These are phyloP conservation scores for Exophiala dermatitidis DNA, from an alignment of 2,329 filamentous ascomycete species.

Conservation along the genomic window DNA sequence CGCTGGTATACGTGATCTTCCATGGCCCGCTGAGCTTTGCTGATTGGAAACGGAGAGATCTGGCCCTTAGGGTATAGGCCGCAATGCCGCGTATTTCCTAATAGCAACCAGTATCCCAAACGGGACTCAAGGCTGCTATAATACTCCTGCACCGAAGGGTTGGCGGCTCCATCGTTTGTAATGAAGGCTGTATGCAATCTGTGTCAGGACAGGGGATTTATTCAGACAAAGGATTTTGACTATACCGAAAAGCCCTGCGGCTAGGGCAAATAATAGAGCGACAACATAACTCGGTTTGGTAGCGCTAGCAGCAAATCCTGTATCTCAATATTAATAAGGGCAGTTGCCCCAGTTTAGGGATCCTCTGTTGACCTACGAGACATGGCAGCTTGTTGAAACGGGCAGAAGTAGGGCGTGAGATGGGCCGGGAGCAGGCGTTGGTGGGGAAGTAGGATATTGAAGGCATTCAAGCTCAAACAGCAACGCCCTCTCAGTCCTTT, in stretches of 20 bases:
- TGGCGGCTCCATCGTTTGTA: conserved; percentile 2
- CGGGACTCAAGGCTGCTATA: conserved; percentile 41
- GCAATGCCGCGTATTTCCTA: conserved; percentile 47
- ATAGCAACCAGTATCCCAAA: conserved; percentile 32
- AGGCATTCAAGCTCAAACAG: too few relatives aligned
- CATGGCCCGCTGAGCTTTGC: conserved; percentile 42
- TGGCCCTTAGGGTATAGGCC: conserved; percentile 43
- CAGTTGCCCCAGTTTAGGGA: too few relatives aligned
- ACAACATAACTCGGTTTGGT: not conserved
- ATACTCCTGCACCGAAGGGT: conserved; percentile 29
- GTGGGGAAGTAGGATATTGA: too few relatives aligned
- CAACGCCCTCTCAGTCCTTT: too few relatives aligned
- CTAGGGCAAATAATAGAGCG: not conserved
- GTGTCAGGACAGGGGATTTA: not conserved
- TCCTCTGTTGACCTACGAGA: too few relatives aligned
- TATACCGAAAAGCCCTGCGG: conserved; percentile 1
- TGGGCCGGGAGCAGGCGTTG: too few relatives aligned
- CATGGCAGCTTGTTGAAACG: too few relatives aligned
- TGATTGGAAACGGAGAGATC: conserved; percentile 45
- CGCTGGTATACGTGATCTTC: conserved; percentile 42
- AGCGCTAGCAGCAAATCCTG: too few relatives aligned
- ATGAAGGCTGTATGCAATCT: not conserved
- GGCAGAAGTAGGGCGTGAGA: too few relatives aligned
- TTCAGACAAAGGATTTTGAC: not conserved
- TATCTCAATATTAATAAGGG: too few relatives aligned